phyloP scores from a whole-genome alignment of 169 alveolate genomes.

The Plasmodium adleri region DNA sequence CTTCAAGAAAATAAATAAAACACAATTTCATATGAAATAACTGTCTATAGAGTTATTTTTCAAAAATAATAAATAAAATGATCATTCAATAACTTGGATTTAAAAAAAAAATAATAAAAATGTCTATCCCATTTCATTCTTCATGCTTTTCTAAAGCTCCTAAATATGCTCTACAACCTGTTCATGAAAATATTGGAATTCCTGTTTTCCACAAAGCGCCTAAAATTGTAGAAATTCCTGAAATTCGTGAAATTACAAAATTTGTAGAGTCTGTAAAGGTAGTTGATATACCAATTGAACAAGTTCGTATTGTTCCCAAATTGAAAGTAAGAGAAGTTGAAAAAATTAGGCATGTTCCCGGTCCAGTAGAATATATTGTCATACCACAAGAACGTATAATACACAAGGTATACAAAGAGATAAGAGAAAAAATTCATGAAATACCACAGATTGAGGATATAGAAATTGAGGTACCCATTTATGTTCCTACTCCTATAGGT shows the following conservation, averaged over 20 bases:
- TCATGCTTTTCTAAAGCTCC: constrained; percentile 30
- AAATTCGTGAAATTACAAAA: constrained; percentile 75
- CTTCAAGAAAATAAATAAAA: too few relatives aligned
- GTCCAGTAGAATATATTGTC: constrained; percentile 79
- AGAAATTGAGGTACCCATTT: constrained; percentile 70
- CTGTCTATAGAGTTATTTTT: too few relatives aligned
- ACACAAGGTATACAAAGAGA: constrained; percentile 66
- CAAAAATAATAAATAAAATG: too few relatives aligned
- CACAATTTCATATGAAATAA: too few relatives aligned
- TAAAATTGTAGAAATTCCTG: constrained; percentile 80
- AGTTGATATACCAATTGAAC: constrained; percentile 80
- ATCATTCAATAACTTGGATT: too few relatives aligned
- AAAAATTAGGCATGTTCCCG: constrained; percentile 80
- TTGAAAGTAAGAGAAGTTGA: constrained; percentile 78
- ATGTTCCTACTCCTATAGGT: constrained; percentile 76
- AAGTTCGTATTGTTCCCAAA: constrained; percentile 77
- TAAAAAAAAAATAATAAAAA: constrained; percentile 10
- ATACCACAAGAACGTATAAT: constrained; percentile 75
- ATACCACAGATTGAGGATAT: constrained; percentile 78
- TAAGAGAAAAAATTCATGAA: constrained; percentile 77
- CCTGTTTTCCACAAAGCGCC: constrained; percentile 72
- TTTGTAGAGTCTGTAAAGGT: constrained; percentile 64
- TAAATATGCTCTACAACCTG: constrained; percentile 26
- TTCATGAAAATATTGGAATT: constrained; percentile 27
- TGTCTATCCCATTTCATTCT: constrained; percentile 11